phyloP scores from a whole-genome alignment of 2,329 filamentous ascomycete species.

The Aspergillus sergii region DNA sequence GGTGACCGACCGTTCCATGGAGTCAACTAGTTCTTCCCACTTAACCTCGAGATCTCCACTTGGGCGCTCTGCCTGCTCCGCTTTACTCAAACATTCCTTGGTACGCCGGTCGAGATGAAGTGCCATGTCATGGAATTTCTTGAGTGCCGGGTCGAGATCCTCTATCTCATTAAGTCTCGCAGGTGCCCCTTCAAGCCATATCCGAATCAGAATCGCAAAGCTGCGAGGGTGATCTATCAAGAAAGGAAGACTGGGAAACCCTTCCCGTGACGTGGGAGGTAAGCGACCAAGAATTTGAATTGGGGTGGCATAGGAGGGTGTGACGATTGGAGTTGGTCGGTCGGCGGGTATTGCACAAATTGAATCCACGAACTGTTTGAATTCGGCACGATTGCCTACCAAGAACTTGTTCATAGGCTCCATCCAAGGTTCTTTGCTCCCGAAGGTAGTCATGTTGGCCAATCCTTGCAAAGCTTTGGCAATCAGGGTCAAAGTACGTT shows the following conservation, averaged over 20 bases:
- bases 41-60: slow-evolving; percentile 50
- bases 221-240: slow-evolving; percentile 86
- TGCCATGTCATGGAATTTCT: slow-evolving; percentile 49
- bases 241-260: slow-evolving; percentile 90
- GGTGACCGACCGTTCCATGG: slow-evolving; percentile 48
- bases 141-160: slow-evolving; percentile 41
- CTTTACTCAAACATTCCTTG: slow-evolving; percentile 48
- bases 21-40: slow-evolving; percentile 53
- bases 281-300: slow-evolving; percentile 85
- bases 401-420: slow-evolving; percentile 96
- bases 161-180: slow-evolving; percentile 42
- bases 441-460: slow-evolving; percentile 87
- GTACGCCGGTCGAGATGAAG: slow-evolving; percentile 46
- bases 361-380: slow-evolving; percentile 84
- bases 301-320: slow-evolving; percentile 88
- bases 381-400: slow-evolving; percentile 70
- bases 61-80: slow-evolving; percentile 53
- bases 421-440: slow-evolving; percentile 98
- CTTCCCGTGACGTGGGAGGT: slow-evolving; percentile 79
- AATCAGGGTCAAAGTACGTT: slow-evolving; percentile 86
- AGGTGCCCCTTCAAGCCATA: slow-evolving; percentile 48
- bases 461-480: slow-evolving; percentile 90
- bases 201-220: slow-evolving; percentile 77
- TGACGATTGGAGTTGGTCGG: slow-evolving; percentile 64
- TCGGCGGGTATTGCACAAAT: slow-evolving; percentile 82